Conservation (phyloP, 495 filamentous ascomycete species). For the Massariosphaeria phaeospora region DNA sequence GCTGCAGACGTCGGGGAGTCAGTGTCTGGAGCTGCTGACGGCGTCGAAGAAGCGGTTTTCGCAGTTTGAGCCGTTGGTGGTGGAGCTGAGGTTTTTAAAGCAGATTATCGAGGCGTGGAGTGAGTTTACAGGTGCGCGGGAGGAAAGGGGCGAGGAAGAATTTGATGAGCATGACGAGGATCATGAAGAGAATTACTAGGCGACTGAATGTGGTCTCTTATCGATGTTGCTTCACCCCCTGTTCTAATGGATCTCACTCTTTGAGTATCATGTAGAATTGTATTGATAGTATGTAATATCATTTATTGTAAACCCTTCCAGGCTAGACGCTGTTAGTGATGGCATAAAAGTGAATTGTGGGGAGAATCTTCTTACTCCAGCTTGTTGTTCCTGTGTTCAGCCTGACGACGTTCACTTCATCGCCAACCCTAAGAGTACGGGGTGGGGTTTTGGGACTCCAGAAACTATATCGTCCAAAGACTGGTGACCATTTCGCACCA, state of each 20-base stretch:
- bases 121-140: background rate
- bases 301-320: constrained; percentile 8
- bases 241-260: too few species aligned
- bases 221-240: too few species aligned
- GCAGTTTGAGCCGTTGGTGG: constrained; percentile 6
- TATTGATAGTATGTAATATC: too few species aligned
- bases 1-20: background rate
- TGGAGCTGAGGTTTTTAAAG: constrained; percentile 14
- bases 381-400: constrained; percentile 55
- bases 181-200: constrained; percentile 1
- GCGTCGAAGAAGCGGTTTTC: constrained; percentile 10
- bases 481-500: constrained; percentile 68
- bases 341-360: background rate
- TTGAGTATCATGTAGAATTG: too few species aligned
- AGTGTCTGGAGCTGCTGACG: constrained; percentile 6
- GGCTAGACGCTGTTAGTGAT: constrained; percentile 2
- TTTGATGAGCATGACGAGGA: too few species aligned
- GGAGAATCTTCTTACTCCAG: constrained; percentile 50
- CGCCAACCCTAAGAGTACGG: constrained; percentile 57
- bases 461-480: constrained; percentile 82
- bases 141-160: constrained; percentile 4
- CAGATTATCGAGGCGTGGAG: constrained; percentile 9
- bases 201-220: background rate
- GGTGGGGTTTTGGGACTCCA: constrained; percentile 41
- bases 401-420: constrained; percentile 60